Base-by-base conservation (phyloP, 345 rosid genomes). In the Eucalyptus tenuipes region DNA sequence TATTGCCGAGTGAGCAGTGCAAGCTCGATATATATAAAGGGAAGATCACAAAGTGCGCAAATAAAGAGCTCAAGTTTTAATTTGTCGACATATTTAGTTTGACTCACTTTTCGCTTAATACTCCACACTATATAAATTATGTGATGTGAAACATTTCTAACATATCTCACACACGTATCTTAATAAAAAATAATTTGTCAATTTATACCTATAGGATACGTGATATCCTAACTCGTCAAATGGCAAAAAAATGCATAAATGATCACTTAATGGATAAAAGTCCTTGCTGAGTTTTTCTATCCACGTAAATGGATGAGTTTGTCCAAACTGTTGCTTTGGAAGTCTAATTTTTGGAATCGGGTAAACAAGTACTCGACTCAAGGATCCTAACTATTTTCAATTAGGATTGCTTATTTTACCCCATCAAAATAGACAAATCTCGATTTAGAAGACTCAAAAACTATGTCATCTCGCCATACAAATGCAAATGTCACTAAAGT, bases 401-500 rank as follows among this genome's bases (percentile, higher is more conserved):
- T 71, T 5, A 5, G 13, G 81, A 13, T 10, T 5, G 45, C 81
- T 17, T 2, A 3, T 3, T 9, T 17, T 37, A 4, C 1, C 2
- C 6, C 4, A 6, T 68, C 11, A 20, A 71, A 18, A 10, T 33
- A 2, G 25, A 37, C 14, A 5, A 10, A 2, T 18, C 14, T 37
- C 13, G 1, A 71, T 71, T 37, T 3, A 66, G 44, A 71, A 18
- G 6, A 33, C 13, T 68, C 1, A 10, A 37, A 37, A 71, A 9
- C 1, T 2, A 16, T 0, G 2, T 33, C 13, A 7, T 33, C 9
- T 1, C 1, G 6, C 80, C 42, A 0, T 4, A 4, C 0, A 1
- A 31, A 31, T 33, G 2, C 42, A 16, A 4, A 0, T 0, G 4
- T 4, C 0, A 4, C 7, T 9, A 1, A 33, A 37, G 24, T 18